phyloP scores from a whole-genome alignment of 192 early-diverging fungal genomes.

The Linnemannia exigua region DNA sequence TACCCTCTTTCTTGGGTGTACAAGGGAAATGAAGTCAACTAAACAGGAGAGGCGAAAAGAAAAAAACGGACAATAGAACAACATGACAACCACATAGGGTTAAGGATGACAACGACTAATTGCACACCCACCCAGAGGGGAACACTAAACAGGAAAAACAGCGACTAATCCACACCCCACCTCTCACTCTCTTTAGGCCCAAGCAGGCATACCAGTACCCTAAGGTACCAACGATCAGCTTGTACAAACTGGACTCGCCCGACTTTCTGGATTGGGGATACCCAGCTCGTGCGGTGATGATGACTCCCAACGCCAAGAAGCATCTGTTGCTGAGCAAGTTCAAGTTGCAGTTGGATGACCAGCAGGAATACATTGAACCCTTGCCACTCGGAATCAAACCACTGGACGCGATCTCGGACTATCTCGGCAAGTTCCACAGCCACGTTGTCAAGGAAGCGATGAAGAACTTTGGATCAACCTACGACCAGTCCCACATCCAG shows the following conservation, averaged over 20 bases:
- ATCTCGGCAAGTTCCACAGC: constrained; percentile 57
- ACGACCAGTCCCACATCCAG: constrained; percentile 54
- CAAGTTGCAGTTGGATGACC: constrained; percentile 59
- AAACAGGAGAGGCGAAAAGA: too few relatives aligned
- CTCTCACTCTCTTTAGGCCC: constrained; percentile 34
- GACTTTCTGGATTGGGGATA: constrained; percentile 65
- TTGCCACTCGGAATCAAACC: constrained; percentile 58
- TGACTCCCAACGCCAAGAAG: constrained; percentile 56
- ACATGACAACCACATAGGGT: neutral
- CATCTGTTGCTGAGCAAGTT: constrained; percentile 59
- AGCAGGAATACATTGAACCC: constrained; percentile 58
- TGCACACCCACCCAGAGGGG: neutral
- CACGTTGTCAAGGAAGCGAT: constrained; percentile 59
- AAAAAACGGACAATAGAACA: neutral
- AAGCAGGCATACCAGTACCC: constrained; percentile 62
- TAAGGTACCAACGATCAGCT: constrained; percentile 60
- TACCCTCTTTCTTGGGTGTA: neutral
- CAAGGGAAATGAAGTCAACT: neutral
- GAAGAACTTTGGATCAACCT: constrained; percentile 62
- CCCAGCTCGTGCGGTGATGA: constrained; percentile 57
- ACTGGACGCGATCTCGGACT: constrained; percentile 56
- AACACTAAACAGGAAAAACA: too few relatives aligned
- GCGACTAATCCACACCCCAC: neutral
- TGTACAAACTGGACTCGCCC: constrained; percentile 59
- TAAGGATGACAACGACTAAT: neutral